Percentiles rank a stretch among this genome's conserved stretches.
phyloP scores from a whole-genome alignment of 345 rosid species.

The Salix exigua region DNA sequence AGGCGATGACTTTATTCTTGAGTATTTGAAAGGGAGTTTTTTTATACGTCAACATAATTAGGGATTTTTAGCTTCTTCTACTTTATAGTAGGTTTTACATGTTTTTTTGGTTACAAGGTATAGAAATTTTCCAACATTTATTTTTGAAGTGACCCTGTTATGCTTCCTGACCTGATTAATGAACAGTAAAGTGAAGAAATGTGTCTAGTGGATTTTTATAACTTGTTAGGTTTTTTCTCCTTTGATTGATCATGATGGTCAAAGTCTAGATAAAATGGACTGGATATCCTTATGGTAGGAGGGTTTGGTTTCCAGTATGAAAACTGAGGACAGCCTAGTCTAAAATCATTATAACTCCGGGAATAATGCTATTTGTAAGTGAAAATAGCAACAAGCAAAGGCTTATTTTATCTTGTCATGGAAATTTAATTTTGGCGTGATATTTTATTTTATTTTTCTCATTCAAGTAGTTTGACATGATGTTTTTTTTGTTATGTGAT shows the following conservation, averaged over 20 bases:
- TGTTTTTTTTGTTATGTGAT: neutral
- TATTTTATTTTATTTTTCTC: neutral
- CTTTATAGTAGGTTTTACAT: neutral
- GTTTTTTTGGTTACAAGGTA: neutral
- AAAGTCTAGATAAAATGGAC: neutral
- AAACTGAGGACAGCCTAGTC: neutral
- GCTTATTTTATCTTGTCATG: neutral
- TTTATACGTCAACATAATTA: too few relatives aligned
- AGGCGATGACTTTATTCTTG: too few relatives aligned
- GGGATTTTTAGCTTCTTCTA: neutral
- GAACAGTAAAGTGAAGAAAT: neutral
- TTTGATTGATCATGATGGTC: neutral
- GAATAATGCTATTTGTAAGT: neutral
- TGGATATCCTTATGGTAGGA: neutral
- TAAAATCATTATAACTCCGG: neutral
- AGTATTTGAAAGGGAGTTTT: too few relatives aligned
- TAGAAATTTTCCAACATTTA: neutral
- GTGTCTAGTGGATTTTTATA: neutral
- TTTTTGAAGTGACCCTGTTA: neutral
- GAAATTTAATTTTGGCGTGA: neutral
- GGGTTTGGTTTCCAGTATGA: neutral
- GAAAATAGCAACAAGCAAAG: neutral
- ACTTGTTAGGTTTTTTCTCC: neutral
- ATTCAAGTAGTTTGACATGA: slow-evolving; percentile 1
- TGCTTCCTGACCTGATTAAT: too few relatives aligned